A percentile compares a stretch with the other conserved stretches of the same genome.
These are phyloP conservation scores for Diutina mesorugosa DNA, from an alignment of 1,139 yeast genomes.

Conservation along the genomic window DNA sequence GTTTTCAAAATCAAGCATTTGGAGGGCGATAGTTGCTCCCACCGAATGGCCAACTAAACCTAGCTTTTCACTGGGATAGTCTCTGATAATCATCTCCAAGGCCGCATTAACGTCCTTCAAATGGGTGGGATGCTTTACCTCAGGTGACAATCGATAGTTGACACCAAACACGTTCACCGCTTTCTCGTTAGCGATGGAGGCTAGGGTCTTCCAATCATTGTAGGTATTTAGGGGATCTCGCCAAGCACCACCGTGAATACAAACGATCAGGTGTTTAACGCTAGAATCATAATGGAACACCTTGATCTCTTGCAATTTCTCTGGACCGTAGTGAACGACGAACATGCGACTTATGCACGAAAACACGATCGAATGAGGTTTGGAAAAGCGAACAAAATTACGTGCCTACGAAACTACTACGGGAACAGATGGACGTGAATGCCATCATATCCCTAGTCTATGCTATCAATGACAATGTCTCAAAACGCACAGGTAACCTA, in stretches of 20 bases:
- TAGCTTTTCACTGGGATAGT: conserved; percentile 10
- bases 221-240: conserved; percentile 52
- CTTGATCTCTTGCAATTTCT: conserved; percentile 10
- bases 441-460: not conserved
- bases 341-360: not conserved
- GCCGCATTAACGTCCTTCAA: conserved; percentile 41
- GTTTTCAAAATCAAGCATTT: conserved; percentile 14
- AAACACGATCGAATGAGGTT: not conserved
- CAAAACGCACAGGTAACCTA: not conserved
- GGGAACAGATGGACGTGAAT: not conserved
- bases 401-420: not conserved
- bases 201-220: conserved; percentile 37
- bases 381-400: not conserved
- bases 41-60: conserved; percentile 67
- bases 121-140: conserved; percentile 51
- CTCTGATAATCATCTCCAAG: conserved; percentile 16
- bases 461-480: not conserved
- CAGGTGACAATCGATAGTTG: conserved; percentile 62
- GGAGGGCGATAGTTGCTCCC: conserved; percentile 63
- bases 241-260: conserved; percentile 90
- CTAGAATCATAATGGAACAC: conserved; percentile 6
- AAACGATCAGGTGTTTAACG: conserved; percentile 14
- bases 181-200: conserved; percentile 6
- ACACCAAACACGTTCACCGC: conserved; percentile 26
- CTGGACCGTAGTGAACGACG: conserved; percentile 8